phyloP scores from a whole-genome alignment of 208 protist species.

The Tritrichomonas foetus region DNA sequence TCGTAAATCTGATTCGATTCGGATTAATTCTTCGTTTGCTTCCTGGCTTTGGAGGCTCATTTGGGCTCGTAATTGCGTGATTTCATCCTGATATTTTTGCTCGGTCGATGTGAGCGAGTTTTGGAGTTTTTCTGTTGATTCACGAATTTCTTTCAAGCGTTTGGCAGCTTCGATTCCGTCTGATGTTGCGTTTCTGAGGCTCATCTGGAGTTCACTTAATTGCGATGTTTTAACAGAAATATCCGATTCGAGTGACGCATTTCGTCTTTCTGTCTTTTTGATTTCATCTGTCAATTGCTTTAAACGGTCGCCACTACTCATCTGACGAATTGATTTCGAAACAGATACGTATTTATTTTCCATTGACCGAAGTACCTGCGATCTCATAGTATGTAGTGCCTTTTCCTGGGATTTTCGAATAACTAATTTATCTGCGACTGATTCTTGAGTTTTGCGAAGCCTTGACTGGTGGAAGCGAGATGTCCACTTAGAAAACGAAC shows the following conservation, averaged over 20 bases:
- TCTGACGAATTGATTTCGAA: neutral
- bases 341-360: neutral
- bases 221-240: neutral
- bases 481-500: neutral
- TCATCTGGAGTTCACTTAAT: neutral
- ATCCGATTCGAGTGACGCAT: neutral
- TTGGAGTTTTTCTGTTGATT: neutral
- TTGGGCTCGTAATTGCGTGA: neutral
- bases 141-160: neutral
- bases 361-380: neutral
- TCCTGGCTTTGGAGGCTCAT: neutral
- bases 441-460: neutral
- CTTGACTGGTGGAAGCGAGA: neutral
- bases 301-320: neutral
- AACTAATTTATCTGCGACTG: neutral
- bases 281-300: neutral
- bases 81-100: constrained; percentile 21
- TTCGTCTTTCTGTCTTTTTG: neutral
- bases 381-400: neutral
- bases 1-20: neutral
- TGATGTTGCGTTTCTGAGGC: neutral
- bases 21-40: neutral
- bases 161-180: neutral
- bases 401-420: neutral
- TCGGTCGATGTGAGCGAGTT: neutral